Evolutionary conservation across 768 basidiomycete genomes (phyloP), one percentile per base, ranked within the genome.

Genomic region (Kwoniella sp.): DNA sequence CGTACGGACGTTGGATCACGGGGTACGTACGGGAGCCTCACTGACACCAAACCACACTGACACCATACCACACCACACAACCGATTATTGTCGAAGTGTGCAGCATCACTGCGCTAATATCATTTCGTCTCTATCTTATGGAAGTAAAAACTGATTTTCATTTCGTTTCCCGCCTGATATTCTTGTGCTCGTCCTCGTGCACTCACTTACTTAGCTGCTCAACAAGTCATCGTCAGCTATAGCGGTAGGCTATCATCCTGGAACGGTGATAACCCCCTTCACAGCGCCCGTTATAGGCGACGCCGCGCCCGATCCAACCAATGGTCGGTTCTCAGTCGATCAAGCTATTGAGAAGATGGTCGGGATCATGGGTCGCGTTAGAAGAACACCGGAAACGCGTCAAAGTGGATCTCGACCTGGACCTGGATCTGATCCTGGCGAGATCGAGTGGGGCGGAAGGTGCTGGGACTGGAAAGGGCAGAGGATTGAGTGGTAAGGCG

Each of bases 1-100:
- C 41, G 74, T 83, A 55, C 67, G 76, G 26, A 79, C 76, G 0
- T 67, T 83, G 7, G 80, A 83, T 60, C 82, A 81, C 48, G 83
- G 82, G 69, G 78, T 82, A 45, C 65, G 73, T 54, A 30, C 68
- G 5, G n/a, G 67, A 61, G 12, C 57, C 17, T 2, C 8, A 37
- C 17, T 13, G 20, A 9, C 58, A 25, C 63, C 12, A 22, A 13
- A 34, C 13, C 34, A n/a, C n/a, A n/a, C n/a, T n/a, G n/a, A n/a
- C n/a, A n/a, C n/a, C n/a, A n/a, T n/a, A n/a, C n/a, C n/a, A n/a
- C n/a, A n/a, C n/a, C n/a, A n/a, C n/a, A n/a, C n/a, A n/a, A n/a
- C n/a, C n/a, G n/a, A n/a, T n/a, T n/a, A n/a, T n/a, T n/a, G n/a
- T n/a, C n/a, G n/a, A n/a, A n/a, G n/a, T n/a, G n/a, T n/a, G n/a